These are phyloP conservation scores for Didymella glomerata DNA, from an alignment of 2,329 filamentous ascomycete species.

Conservation along the genomic window DNA sequence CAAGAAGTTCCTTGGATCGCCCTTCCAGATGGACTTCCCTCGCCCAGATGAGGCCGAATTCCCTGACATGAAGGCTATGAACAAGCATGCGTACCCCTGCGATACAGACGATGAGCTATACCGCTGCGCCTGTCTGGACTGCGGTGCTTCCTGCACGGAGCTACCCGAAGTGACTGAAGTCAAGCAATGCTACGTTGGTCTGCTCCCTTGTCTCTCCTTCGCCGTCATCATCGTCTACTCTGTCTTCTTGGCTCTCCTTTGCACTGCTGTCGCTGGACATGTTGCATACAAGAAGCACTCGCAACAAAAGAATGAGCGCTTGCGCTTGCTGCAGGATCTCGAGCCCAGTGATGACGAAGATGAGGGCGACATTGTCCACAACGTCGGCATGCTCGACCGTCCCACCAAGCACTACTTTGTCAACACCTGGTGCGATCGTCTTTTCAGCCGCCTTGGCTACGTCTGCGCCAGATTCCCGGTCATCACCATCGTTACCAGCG, in stretches of 20 bases:
- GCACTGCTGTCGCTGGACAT: conserved; percentile 74
- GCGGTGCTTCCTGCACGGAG: conserved; percentile 82
- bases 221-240: conserved; percentile 88
- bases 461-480: conserved; percentile 83
- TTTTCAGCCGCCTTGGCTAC: conserved; percentile 83
- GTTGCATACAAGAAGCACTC: conserved; percentile 78
- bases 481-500: conserved; percentile 78
- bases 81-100: conserved; percentile 82
- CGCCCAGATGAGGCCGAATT: conserved; percentile 65
- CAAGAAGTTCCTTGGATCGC: conserved; percentile 89
- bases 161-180: conserved; percentile 77
- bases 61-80: conserved; percentile 73
- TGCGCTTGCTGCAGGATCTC: conserved; percentile 86
- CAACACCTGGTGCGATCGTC: conserved; percentile 81
- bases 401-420: conserved; percentile 82
- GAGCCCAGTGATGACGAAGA: conserved; percentile 91
- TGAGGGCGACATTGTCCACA: conserved; percentile 83
- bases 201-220: conserved; percentile 93
- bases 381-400: conserved; percentile 78
- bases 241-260: conserved; percentile 72
- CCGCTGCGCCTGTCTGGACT: conserved; percentile 93
- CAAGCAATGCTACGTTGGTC: conserved; percentile 80
- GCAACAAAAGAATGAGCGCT: conserved; percentile 77
- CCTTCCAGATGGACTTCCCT: conserved; percentile 97
- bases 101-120: conserved; percentile 87